Base-by-base conservation (phyloP, 2,329 filamentous ascomycete genomes). In the Fragosphaeria purpurea region DNA sequence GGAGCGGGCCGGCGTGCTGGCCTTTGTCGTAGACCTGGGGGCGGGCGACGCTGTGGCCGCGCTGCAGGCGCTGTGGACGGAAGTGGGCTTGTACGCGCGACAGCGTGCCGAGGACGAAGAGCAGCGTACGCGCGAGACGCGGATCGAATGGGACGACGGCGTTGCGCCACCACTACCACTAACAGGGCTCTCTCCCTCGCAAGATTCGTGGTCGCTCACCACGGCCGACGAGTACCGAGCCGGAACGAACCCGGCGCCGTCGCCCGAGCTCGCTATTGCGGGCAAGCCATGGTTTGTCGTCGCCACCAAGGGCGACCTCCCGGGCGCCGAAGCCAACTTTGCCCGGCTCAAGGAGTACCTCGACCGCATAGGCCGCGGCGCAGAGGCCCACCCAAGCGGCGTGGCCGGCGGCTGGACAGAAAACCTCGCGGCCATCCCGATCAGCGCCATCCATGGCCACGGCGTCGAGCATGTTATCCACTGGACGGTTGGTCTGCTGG, bases 281-380 rank as follows among this genome's bases (percentile, higher is more conserved):
- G 80, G 79, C 37, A 98, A 98, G 70, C 90, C 93, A 1, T 98
- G 93, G 93, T 93, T 95, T 61, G 90, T 96, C 5, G 82, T 96
- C 42, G 91, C 88, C 1, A 96, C 90, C 22, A 97, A 97, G 68
- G 90, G 88, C 1, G 91, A 97, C 64, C 65, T 95, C 50, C 79
- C 83, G 4, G 77, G 77, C 4, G 95, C 93, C 2, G 79, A 89
- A 64, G 77, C 81, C 31, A 94, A 93, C 62, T 98, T 88, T 64
- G 67, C 66, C 38, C 67, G 70, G 47, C 70, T 98, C 58, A 81
- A 82, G 57, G 67, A 69, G 7, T 95, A 96, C 65, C 68, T 98
- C 4, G 72, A 77, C 5, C 70, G 70, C 4, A 75, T 97, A 31
- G 78, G 78, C 47, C 70, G 70, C 1, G 83, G 85, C 1, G 67